phyloP scores from a whole-genome alignment of 306 rosid species.

The Malus sylvestris region DNA sequence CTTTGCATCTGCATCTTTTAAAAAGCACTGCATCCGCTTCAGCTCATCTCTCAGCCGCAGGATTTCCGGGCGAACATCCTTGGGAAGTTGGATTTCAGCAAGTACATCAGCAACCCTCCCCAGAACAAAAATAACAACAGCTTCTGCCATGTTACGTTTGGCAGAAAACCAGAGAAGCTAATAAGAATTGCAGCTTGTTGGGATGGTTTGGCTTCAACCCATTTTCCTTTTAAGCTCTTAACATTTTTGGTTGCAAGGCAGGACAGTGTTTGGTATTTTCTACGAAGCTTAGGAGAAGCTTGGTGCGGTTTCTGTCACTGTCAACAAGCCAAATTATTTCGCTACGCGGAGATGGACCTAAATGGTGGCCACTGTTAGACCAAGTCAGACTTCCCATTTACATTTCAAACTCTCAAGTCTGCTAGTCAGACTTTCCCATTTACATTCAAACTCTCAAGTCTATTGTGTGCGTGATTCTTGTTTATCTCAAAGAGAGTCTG shows the following conservation, averaged over 20 bases:
- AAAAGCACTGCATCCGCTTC: constrained; percentile 37
- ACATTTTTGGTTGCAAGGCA: background rate
- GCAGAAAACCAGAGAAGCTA: too few species aligned
- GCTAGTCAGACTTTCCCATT: too few species aligned
- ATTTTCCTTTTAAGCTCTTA: background rate
- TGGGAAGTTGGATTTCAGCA: constrained; percentile 21
- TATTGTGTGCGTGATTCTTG: too few species aligned
- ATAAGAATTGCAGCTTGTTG: background rate
- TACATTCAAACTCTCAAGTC: too few species aligned
- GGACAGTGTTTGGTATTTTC: background rate
- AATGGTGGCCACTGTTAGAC: too few species aligned
- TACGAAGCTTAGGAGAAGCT: background rate
- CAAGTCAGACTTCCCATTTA: too few species aligned
- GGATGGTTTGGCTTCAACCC: background rate
- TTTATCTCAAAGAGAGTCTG: too few species aligned
- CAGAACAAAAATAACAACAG: background rate
- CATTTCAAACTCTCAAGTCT: too few species aligned
- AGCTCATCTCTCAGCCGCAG: constrained; percentile 26
- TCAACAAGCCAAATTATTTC: too few species aligned
- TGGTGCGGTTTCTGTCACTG: background rate
- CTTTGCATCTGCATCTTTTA: constrained; percentile 38
- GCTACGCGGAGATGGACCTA: too few species aligned
- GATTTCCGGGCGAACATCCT: constrained; percentile 24
- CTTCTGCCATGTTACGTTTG: background rate
- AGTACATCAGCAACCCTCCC: constrained; percentile 1